Base-by-base conservation (phyloP, 305 asterid species). In the Plantago coronopus region DNA sequence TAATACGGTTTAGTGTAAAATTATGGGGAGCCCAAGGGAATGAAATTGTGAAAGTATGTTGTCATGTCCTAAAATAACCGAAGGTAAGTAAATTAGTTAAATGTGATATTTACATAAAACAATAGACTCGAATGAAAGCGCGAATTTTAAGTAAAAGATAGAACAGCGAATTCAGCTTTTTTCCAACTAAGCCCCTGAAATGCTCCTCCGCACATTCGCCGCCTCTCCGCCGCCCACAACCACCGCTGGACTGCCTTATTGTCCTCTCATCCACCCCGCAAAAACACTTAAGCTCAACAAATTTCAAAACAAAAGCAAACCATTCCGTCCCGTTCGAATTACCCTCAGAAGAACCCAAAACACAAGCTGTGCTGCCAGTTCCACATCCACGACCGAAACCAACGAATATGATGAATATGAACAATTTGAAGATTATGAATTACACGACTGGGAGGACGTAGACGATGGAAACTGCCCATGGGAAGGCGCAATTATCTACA, bases 401-500 rank as follows among this genome's bases (percentile, higher is more conserved):
- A 67, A 65, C 38, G 63, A 53, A 0, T 37, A 67, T 1, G 69
- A 44, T n/a, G n/a, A n/a, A n/a, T n/a, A n/a, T n/a, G n/a, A n/a
- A n/a, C n/a, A n/a, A 0, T 50, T 58, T 13, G 17, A 61, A 7
- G 17, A 67, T 8, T 61, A 72, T 67, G 85, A 77, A 23, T 54
- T 72, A 7, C 42, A 65, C 21, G 73, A 66, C 57, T 72, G 38
- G 5, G 80, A 65, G 17, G 68, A 17, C 19, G 77, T 63, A 3
- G 78, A 61, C 1, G 87, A 78, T 19, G 80, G 72, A 50, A 85
- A 74, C 25, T 77, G 73, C n/a, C 91, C 88, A 0, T 90, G 97
- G 97, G 89, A 82, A 64, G 96, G 85, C 25, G 94, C 95, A 17
- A 66, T 90, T 64, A 1, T 77, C 60, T 87, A 85, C 45, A 77